Base-by-base conservation (phyloP, 2,329 filamentous ascomycete species). In the Balansia obtecta region DNA sequence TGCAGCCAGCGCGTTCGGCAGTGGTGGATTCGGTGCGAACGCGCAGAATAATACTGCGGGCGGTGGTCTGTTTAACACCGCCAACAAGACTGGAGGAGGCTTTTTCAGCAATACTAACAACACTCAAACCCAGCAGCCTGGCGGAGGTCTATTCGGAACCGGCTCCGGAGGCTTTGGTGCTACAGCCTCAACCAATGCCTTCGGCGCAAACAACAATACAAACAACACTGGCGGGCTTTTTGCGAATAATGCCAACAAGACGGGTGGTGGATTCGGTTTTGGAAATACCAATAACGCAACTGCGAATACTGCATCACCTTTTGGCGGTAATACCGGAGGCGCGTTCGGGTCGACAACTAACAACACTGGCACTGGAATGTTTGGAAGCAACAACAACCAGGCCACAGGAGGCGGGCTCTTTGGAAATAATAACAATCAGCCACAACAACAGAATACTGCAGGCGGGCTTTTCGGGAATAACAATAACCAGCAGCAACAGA, bases 381-480 rank as follows among this genome's bases (percentile, higher is more conserved):
- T 79, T 49, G 73, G 72, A 34, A 46, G 32, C 38, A 61, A 60
- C 57, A 56, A 63, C 55, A 49, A 56, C 53, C 47, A 63, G 57
- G 32, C 65, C 57, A 60, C 69, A 46, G 65, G 68, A n/a, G 69
- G 70, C 16, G 67, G 70, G 13, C 59, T 76, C 7, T 77, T 78
- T 47, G 73, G 71, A 60, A 55, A 69, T 48, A 65, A 60, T 59
- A 63, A 60, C 54, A 33, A 49, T 18, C 47, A 44, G 20, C 57
- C 61, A 16, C 60, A 63, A 48, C 60, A 64, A 48, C 60, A 59
- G 49, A 59, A 53, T 16, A 52, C 60, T 11, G 56, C 57, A 33
- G 50, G 50, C 44, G 58, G 53, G 2, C 55, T 67, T 42, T 73
- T 75, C 38, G 46, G 69, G 18, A 58, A 62, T 40, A 60, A 58